Base-by-base conservation (phyloP, 345 rosid species). In the Citrus sp. region DNA sequence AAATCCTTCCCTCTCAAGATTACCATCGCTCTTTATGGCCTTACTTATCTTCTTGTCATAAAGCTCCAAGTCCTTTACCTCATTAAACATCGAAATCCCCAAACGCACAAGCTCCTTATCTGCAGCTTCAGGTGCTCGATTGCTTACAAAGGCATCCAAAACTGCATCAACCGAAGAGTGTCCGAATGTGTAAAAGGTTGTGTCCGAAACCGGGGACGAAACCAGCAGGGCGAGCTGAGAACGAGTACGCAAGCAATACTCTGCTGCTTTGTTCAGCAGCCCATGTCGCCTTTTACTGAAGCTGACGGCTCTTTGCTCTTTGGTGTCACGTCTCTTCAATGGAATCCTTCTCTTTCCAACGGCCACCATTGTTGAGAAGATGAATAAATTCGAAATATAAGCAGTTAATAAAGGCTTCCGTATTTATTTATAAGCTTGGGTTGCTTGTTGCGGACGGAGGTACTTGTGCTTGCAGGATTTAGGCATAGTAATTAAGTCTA, bases 261-360 rank as follows among this genome's bases (percentile, higher is more conserved):
- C 75, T 5, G 63, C 75, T 19, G 75, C 62, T 51, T 71, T 71
- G 9, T 54, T 71, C 14, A 71, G 56, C 42, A 71, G 25, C 10
- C 75, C 75, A 4, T 9, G n/a, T 9, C 75, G 28, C 62, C 75
- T 54, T 32, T 54, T 71, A 4, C 62, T 51, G 63, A 71, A 71
- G 16, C 16, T 54, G n/a, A 71, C 74, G 21, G 40, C 42, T 55
- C 40, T 54, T 32, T 71, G n/a, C n/a, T 30, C 73, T 9, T 12
- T 49, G 1, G 73, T 70, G 51, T 70, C 60, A 16, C 73, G 74
- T 30, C 21, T 71, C 40, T 19, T 18, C 27, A 54, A 19, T 3
- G 62, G 61, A 51, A 71, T 51, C 25, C 21, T 71, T 71, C 74
- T 30, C 32, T 32, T 28, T 19, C 16, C 21, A 13, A 12, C 18